Percentiles rank a stretch among this genome's conserved stretches.
phyloP scores from a whole-genome alignment of 2,329 filamentous ascomycete species.

The Paraconiothyrium sp. region DNA sequence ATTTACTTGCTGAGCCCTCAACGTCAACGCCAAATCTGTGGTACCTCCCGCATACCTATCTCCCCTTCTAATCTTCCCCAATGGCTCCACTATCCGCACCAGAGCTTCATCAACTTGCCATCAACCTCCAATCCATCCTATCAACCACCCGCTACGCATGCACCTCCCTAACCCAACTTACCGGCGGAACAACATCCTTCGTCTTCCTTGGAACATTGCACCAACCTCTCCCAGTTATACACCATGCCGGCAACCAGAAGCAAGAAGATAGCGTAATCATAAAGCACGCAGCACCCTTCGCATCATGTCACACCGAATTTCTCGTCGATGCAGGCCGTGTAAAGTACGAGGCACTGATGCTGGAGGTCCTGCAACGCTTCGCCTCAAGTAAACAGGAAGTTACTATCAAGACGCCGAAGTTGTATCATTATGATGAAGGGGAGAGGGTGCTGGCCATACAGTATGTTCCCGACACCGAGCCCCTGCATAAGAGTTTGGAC shows the following conservation, averaged over 20 bases:
- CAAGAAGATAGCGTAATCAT: conserved; percentile 11
- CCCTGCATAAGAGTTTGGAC: not conserved
- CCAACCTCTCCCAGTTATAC: not conserved
- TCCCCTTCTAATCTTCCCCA: not conserved
- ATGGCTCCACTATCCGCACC: conserved; percentile 6
- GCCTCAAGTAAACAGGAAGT: not conserved
- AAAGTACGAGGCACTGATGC: conserved; percentile 16
- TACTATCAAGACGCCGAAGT: conserved; percentile 8
- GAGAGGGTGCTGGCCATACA: conserved; percentile 11
- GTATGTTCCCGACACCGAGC: conserved; percentile 6
- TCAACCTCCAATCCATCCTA: not conserved
- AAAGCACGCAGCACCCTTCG: conserved; percentile 15
- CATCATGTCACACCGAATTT: conserved; percentile 15
- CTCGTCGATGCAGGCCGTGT: conserved; percentile 11
- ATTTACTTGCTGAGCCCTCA: not conserved
- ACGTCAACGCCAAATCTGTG: not conserved
- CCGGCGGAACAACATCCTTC: conserved; percentile 20
- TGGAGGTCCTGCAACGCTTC: conserved; percentile 1
- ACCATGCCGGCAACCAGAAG: not conserved
- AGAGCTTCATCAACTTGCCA: not conserved
- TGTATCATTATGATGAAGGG: conserved; percentile 8
- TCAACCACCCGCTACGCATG: conserved; percentile 17
- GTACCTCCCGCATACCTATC: not conserved
- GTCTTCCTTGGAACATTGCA: conserved; percentile 13
- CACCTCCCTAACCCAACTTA: conserved; percentile 9